phyloP scores from a whole-genome alignment of 2,329 filamentous ascomycete genomes.

The Huntiella abstrusa region DNA sequence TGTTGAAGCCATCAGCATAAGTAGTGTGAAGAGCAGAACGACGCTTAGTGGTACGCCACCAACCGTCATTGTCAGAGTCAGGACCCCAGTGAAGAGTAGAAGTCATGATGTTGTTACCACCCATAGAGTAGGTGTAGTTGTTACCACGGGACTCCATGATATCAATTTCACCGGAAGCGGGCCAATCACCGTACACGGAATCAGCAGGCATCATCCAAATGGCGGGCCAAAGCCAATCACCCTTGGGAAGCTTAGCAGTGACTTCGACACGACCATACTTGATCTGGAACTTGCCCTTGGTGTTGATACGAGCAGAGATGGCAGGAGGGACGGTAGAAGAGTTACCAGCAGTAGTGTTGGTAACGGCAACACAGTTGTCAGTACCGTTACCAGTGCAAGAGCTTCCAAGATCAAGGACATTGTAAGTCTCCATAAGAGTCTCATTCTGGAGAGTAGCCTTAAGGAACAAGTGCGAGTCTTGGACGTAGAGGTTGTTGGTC shows the following conservation, averaged over 20 bases:
- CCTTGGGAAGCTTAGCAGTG: slow-evolving; percentile 52
- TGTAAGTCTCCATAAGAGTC: slow-evolving; percentile 44
- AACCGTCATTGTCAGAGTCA: slow-evolving; percentile 50
- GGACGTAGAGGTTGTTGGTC: slow-evolving; percentile 56
- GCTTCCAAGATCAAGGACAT: slow-evolving; percentile 48
- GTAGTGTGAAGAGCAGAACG: slow-evolving; percentile 55
- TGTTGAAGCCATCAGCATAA: slow-evolving; percentile 51
- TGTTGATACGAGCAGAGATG: slow-evolving; percentile 61
- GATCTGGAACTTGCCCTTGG: slow-evolving; percentile 49
- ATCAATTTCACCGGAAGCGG: slow-evolving; percentile 66
- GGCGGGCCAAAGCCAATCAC: slow-evolving; percentile 84
- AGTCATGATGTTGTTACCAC: slow-evolving; percentile 64
- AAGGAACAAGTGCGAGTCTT: slow-evolving; percentile 52
- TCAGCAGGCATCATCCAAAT: slow-evolving; percentile 74
- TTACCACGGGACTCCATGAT: slow-evolving; percentile 68
- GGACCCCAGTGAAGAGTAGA: slow-evolving; percentile 74
- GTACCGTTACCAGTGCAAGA: slow-evolving; percentile 43
- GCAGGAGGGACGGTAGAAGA: slow-evolving; percentile 59
- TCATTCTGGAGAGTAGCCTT: slow-evolving; percentile 60
- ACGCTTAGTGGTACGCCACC: slow-evolving; percentile 72
- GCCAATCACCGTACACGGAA: slow-evolving; percentile 58
- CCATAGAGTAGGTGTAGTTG: slow-evolving; percentile 55
- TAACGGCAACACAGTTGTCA: slow-evolving; percentile 45
- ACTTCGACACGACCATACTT: slow-evolving; percentile 72
- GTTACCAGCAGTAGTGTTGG: slow-evolving; percentile 53